These are phyloP conservation scores for Santalum album DNA, from an alignment of 164 flowering plant genomes.

Conservation along the genomic window DNA sequence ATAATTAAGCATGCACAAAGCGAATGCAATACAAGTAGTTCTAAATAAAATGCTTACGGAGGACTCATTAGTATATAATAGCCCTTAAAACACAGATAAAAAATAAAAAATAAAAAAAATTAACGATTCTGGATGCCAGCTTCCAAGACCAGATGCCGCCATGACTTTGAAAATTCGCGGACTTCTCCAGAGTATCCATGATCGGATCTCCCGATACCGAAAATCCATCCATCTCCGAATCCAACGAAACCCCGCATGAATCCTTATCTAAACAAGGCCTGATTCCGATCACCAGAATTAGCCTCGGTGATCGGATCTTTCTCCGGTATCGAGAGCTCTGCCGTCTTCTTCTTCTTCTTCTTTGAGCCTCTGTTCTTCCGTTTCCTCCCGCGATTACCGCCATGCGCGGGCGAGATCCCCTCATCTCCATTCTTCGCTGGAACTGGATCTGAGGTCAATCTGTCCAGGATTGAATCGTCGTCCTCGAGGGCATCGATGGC, in stretches of 20 bases:
- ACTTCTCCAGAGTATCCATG: no score
- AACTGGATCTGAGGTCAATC: constrained; percentile 35
- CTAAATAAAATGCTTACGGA: no score
- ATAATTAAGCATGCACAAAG: no score
- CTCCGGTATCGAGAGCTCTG: constrained; percentile 9
- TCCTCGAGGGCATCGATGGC: constrained; percentile 12
- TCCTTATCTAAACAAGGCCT: not conserved
- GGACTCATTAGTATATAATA: no score
- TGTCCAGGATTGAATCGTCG: constrained; percentile 21
- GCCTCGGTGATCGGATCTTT: constrained; percentile 16
- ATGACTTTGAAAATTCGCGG: no score
- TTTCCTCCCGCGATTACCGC: constrained; percentile 20
- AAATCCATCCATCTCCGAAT: not conserved
- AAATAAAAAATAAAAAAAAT: no score
- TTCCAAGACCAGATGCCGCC: no score
- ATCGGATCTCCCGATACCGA: constrained; percentile 5
- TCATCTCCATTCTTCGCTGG: not conserved
- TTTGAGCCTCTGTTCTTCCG: constrained; percentile 23
- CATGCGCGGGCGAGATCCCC: not conserved
- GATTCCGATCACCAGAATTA: constrained; percentile 10
- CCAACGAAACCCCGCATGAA: constrained; percentile 9
- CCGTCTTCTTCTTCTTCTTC: constrained; percentile 29
- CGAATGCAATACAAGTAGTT: no score
- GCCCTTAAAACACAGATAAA: no score
- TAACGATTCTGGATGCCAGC: no score